Percentiles rank a stretch among this genome's conserved stretches.
Evolutionary conservation across 176 grass and related monocot species (phyloP).

Genomic region (Oryza coarctata): DNA sequence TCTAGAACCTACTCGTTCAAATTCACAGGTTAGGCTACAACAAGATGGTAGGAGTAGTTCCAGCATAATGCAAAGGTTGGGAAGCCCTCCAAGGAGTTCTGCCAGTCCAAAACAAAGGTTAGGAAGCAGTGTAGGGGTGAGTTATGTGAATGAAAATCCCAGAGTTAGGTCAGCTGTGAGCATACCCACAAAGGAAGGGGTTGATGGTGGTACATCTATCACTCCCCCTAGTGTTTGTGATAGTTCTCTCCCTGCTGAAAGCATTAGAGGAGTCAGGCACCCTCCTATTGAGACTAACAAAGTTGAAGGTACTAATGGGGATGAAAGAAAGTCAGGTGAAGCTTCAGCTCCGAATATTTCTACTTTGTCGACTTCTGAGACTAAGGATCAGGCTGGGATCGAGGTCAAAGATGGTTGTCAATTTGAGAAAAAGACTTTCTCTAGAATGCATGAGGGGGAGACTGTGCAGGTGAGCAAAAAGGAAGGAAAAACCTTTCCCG

Average conservation of each 20-base stretch:
- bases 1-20: not conserved
- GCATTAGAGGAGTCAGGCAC: slow-evolving; percentile 20
- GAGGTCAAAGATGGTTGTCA: slow-evolving; percentile 43
- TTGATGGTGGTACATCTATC: slow-evolving; percentile 34
- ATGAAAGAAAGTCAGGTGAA: slow-evolving; percentile 30
- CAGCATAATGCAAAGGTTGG: slow-evolving; percentile 51
- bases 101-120: slow-evolving; percentile 34
- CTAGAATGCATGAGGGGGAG: slow-evolving; percentile 93
- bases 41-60: slow-evolving; percentile 27
- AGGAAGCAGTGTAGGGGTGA: slow-evolving; percentile 24
- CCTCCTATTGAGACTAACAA: slow-evolving; percentile 18
- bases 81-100: slow-evolving; percentile 8
- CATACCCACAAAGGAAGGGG: slow-evolving; percentile 48
- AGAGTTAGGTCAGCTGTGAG: slow-evolving; percentile 75
- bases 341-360: slow-evolving; percentile 28
- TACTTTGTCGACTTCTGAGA: slow-evolving; percentile 22
- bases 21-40: slow-evolving; percentile 16
- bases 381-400: slow-evolving; percentile 28
- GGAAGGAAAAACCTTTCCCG: not conserved
- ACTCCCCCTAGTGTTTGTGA: not conserved
- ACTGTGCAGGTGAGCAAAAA: slow-evolving; percentile 58
- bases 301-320: slow-evolving; percentile 33
- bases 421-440: slow-evolving; percentile 89
- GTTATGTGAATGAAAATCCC: slow-evolving; percentile 38
- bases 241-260: slow-evolving; percentile 32